Evolutionary conservation across 129 eudicot species (phyloP).

Genomic region (Lactuca sativa): DNA sequence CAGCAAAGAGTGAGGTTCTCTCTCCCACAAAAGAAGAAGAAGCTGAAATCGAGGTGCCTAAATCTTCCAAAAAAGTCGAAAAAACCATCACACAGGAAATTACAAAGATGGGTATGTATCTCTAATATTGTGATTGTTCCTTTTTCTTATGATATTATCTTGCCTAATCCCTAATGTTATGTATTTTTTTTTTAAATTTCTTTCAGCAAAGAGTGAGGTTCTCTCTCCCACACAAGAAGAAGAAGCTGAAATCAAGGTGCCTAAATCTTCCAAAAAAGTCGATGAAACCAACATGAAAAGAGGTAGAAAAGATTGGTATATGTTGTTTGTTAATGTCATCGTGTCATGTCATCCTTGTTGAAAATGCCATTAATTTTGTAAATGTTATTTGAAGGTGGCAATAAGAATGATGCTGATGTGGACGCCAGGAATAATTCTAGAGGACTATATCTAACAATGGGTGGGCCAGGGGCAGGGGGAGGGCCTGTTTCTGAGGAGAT

Average conservation of each 20-base stretch:
- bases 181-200: too few species aligned
- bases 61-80: background rate
- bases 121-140: background rate
- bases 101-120: constrained; percentile 13
- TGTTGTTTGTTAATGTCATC: background rate
- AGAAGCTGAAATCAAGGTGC: background rate
- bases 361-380: constrained; percentile 23
- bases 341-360: constrained; percentile 19
- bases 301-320: background rate
- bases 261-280: background rate
- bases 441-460: background rate
- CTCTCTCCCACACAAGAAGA: background rate
- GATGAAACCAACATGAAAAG: background rate
- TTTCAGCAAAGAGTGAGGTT: background rate
- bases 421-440: constrained; percentile 21
- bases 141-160: background rate
- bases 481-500: constrained; percentile 30
- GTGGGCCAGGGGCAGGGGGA: background rate
- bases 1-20: background rate
- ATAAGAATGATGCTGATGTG: constrained; percentile 1
- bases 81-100: background rate
- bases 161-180: background rate
- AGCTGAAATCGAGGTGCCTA: background rate
- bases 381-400: constrained; percentile 23
- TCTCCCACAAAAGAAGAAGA: background rate